Conservation (phyloP, 2,329 filamentous ascomycete species). For the Botrytis paeoniae region DNA sequence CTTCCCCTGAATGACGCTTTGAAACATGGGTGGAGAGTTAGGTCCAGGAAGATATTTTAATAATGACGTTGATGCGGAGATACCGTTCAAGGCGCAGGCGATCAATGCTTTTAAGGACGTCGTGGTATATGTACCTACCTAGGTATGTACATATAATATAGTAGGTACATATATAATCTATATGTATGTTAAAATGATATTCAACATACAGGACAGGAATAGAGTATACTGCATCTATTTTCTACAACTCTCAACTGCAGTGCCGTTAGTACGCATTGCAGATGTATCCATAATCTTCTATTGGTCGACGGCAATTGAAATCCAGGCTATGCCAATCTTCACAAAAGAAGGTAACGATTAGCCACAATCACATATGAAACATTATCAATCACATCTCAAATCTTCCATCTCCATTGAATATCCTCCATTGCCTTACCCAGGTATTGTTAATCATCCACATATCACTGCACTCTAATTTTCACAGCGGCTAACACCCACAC, state of each 20-base stretch:
- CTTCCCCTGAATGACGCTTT: not conserved
- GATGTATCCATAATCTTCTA: not conserved
- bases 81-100: not conserved
- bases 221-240: not conserved
- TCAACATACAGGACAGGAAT: not conserved
- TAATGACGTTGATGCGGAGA: not conserved
- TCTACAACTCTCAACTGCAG: not conserved
- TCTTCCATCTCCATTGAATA: not conserved
- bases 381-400: conserved; percentile 1
- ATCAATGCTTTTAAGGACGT: not conserved
- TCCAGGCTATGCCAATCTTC: not conserved
- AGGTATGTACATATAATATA: not conserved
- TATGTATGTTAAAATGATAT: not conserved
- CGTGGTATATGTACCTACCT: not conserved
- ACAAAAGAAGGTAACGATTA: not conserved
- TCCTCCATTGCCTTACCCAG: not conserved
- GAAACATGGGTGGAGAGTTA: not conserved
- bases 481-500: not conserved
- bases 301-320: not conserved
- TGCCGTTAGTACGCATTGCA: not conserved
- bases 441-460: not conserved
- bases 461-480: not conserved
- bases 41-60: not conserved
- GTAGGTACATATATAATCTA: not conserved
- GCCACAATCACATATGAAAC: conserved; percentile 9